A percentile compares a stretch with the other conserved stretches of the same genome.
Conservation (phyloP, 2,329 filamentous ascomycete genomes). For the Trichoderma sp. region DNA sequence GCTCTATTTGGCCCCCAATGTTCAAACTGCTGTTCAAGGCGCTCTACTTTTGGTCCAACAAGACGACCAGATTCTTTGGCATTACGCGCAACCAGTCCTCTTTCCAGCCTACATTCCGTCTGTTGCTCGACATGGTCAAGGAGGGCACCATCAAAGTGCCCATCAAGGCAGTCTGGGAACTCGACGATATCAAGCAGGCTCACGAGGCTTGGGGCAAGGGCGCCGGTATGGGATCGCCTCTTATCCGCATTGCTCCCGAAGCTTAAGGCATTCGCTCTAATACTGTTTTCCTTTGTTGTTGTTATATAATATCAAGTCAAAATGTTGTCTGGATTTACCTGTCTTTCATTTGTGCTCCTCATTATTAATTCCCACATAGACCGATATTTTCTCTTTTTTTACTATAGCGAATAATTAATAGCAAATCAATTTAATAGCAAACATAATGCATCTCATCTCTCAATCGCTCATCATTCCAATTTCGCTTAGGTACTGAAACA, state of each 20-base stretch:
- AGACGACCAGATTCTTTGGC: constrained; percentile 37
- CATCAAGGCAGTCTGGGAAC: constrained; percentile 41
- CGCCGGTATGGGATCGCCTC: constrained; percentile 36
- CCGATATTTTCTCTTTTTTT: not conserved
- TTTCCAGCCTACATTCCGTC: constrained; percentile 33
- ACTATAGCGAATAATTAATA: not conserved
- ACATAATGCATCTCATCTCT: not conserved
- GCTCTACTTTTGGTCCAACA: constrained; percentile 28
- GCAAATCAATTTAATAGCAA: not conserved
- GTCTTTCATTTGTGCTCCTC: not conserved
- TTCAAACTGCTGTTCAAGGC: constrained; percentile 37
- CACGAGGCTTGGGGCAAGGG: constrained; percentile 38
- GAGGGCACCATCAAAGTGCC: constrained; percentile 35
- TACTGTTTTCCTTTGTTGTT: not conserved
- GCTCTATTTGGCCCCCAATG: constrained; percentile 33
- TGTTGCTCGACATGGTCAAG: constrained; percentile 33
- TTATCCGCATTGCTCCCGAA: constrained; percentile 31
- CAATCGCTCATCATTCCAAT: not conserved
- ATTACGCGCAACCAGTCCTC: constrained; percentile 35
- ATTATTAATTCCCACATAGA: not conserved
- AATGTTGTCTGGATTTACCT: not conserved
- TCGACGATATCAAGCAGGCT: constrained; percentile 40
- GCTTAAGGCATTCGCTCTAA: not conserved
- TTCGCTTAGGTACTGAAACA: not conserved
- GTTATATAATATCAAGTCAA: not conserved